Evolutionary conservation across 495 filamentous ascomycete genomes (phyloP), one percentile per base, ranked within the genome.

Genomic region (Antarctomyces pellizariae): DNA sequence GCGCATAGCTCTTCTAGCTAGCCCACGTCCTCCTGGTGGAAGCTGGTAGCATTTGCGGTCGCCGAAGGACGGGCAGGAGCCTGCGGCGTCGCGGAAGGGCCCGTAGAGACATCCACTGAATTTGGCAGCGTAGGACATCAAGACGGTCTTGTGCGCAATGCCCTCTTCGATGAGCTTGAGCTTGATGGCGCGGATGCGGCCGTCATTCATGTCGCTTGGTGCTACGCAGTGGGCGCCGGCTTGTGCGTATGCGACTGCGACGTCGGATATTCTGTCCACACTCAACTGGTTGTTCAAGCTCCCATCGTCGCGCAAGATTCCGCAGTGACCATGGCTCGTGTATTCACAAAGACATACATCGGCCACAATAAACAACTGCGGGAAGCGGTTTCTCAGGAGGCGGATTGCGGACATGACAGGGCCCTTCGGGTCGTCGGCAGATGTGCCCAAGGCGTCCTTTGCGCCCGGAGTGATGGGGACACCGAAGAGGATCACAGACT

Each of bases 311-410:
- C 77, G 63, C 13, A 95, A 58, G 36, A 97, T 90, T 23, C 89
- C 86, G 45, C 86, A 97, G 53, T 97, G 86, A 23, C 86, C 86
- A 44, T 97, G 86, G n/a, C 76, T 84, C 4, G 86, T 95, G 50
- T 97, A 97, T 49, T 97, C 86, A 58, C 86, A 97, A 3, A 97
- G 70, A 46, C 86, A 95, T 25, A 97, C 86, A 49, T 97, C 86
- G 18, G 71, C 64, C 26, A 72, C 67, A 37, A 97, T 72, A 48
- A 86, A 97, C 24, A 97, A 63, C 19, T 73, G 60, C 4, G 89
- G 86, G 47, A 93, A 92, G 12, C 62, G 51, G 30, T 71, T 62
- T 31, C 82, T 71, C 22, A 97, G 54, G 10, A 90, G 62, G 10
- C 67, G 71, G 47, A 95, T 90, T 11, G 64, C 59, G 35, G 67